Conservation (phyloP, 208 protist species). For the Trypanosomatidae sp. region DNA sequence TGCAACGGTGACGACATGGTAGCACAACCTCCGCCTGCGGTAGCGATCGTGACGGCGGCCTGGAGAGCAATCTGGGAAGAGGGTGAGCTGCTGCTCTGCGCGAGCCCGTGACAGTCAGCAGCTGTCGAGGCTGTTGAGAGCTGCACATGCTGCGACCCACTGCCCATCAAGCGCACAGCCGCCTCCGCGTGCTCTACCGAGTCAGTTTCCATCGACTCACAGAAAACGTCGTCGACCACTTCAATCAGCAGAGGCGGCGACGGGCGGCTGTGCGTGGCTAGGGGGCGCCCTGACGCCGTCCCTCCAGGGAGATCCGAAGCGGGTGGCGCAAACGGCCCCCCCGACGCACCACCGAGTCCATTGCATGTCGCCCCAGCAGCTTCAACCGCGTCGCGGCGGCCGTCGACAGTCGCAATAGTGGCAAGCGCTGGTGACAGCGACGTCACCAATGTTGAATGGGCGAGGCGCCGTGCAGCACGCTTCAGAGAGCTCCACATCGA, state of each 20-base stretch:
- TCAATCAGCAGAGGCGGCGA: conserved; percentile 28
- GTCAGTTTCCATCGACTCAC: conserved; percentile 11
- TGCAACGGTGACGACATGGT: conserved; percentile 9
- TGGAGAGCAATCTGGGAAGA: not conserved
- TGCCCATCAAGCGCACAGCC: not conserved
- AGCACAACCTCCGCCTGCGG: not conserved
- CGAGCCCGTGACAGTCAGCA: not conserved
- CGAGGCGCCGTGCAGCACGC: conserved; percentile 19
- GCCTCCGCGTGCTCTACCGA: conserved; percentile 3
- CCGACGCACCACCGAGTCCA: not conserved
- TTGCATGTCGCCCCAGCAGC: not conserved
- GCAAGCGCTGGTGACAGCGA: not conserved
- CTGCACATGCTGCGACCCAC: not conserved
- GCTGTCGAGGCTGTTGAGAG: not conserved
- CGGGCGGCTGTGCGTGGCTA: not conserved
- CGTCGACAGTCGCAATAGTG: not conserved
- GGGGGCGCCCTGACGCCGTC: not conserved
- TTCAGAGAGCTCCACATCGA: conserved; percentile 29
- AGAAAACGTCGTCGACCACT: conserved; percentile 25
- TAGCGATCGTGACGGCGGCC: not conserved
- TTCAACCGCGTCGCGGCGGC: not conserved
- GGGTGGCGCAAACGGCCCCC: not conserved
- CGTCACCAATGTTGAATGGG: not conserved
- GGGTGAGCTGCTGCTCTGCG: not conserved
- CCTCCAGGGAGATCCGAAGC: not conserved